Conservation (phyloP, 176 grass and related monocot species). For the Oryza rufipogon region DNA sequence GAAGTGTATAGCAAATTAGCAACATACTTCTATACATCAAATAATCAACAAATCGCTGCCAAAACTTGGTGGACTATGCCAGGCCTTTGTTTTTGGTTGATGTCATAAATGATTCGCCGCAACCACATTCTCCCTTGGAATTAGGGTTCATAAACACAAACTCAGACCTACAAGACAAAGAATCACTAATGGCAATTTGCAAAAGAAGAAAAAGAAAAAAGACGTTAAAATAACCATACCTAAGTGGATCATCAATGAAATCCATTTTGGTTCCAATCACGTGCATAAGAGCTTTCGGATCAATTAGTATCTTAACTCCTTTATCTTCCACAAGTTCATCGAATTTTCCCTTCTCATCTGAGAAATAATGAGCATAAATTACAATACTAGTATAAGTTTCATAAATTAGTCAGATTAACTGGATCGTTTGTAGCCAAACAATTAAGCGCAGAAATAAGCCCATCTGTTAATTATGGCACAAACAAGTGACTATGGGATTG, state of each 20-base stretch:
- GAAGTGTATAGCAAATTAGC: too few species aligned
- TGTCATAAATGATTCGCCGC: constrained; percentile 72
- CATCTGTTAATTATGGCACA: not conserved
- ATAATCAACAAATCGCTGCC: not conserved
- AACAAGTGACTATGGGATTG: not conserved
- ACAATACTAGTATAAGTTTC: not conserved
- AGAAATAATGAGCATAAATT: constrained; percentile 14
- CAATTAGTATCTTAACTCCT: constrained; percentile 69
- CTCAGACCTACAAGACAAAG: constrained; percentile 53
- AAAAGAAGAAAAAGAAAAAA: not conserved
- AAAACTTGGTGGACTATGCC: not conserved
- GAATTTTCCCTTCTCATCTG: constrained; percentile 73
- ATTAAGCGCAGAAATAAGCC: not conserved
- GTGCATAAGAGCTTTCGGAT: constrained; percentile 79
- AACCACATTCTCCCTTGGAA: constrained; percentile 67
- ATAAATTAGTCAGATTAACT: not conserved
- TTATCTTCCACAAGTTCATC: constrained; percentile 81
- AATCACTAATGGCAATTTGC: not conserved
- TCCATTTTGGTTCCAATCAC: constrained; percentile 89
- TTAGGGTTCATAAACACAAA: constrained; percentile 80
- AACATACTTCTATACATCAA: not conserved
- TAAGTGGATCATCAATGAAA: constrained; percentile 67
- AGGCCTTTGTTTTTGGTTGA: constrained; percentile 29
- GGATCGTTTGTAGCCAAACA: not conserved
- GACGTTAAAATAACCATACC: constrained; percentile 35